Evolutionary conservation across 2,329 filamentous ascomycete species (phyloP).

Genomic region (Coniochaeta sp.): DNA sequence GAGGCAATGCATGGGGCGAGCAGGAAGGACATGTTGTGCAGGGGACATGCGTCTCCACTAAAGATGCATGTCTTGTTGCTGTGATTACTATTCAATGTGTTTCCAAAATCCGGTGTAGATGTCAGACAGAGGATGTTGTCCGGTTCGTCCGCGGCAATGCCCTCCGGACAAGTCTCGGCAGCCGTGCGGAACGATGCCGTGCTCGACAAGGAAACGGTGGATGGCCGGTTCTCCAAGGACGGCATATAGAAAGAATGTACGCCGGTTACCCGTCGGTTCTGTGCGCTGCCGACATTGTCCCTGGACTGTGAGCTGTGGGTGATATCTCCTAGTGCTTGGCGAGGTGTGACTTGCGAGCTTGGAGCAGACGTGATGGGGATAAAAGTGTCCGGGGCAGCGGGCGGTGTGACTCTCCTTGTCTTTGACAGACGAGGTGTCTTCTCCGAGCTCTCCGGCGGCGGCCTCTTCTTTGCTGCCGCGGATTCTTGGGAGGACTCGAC

Average conservation of each 20-base stretch:
- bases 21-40: constrained; percentile 1
- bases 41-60: not conserved
- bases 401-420: not conserved
- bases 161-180: not conserved
- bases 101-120: not conserved
- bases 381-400: not conserved
- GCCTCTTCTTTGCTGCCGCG: not conserved
- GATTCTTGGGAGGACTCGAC: not conserved
- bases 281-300: not conserved
- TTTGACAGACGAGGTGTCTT: not conserved
- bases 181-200: not conserved
- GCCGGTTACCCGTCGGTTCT: not conserved
- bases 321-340: not conserved
- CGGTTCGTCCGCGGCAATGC: not conserved
- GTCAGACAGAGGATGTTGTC: not conserved
- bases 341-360: not conserved
- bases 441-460: not conserved
- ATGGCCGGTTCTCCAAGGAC: not conserved
- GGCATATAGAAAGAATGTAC: constrained; percentile 1
- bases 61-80: not conserved
- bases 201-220: not conserved
- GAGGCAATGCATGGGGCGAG: constrained; percentile 4
- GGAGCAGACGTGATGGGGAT: not conserved
- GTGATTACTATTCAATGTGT: no score
- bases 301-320: constrained; percentile 1